Percentiles rank a stretch among this genome's conserved stretches.
phyloP scores from a whole-genome alignment of 2,329 filamentous ascomycete genomes.

The Dothistroma pini region DNA sequence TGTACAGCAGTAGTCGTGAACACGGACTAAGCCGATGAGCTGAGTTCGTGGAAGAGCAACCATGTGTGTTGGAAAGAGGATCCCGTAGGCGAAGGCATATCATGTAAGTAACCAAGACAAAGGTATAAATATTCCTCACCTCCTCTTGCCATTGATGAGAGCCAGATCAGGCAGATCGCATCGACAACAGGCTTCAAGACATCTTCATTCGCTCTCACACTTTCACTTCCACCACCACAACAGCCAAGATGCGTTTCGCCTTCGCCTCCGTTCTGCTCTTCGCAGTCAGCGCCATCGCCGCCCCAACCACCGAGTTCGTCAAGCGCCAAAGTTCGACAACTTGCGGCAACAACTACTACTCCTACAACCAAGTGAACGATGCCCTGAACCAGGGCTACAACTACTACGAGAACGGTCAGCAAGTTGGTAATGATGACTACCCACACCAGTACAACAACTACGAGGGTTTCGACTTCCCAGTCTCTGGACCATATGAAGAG shows the following conservation, averaged over 20 bases:
- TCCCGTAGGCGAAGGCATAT: constrained; percentile 1
- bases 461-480: constrained; percentile 51
- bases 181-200: neutral
- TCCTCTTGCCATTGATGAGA: neutral
- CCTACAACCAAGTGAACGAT: constrained; percentile 45
- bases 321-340: constrained; percentile 47
- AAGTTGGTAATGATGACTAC: constrained; percentile 37
- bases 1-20: constrained; percentile 1
- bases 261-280: constrained; percentile 30
- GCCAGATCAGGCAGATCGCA: neutral
- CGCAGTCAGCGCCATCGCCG: constrained; percentile 28
- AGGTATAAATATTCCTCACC: constrained; percentile 12
- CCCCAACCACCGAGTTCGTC: constrained; percentile 26
- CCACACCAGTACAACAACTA: constrained; percentile 30
- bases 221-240: constrained; percentile 7
- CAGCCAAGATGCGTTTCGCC: constrained; percentile 29
- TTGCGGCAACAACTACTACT: constrained; percentile 55
- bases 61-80: neutral
- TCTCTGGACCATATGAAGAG: constrained; percentile 59
- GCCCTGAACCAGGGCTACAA: constrained; percentile 53
- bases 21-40: neutral
- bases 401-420: constrained; percentile 40
- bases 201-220: constrained; percentile 5
- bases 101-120: neutral
- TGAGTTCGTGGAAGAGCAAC: neutral